Percentiles rank a stretch among this genome's conserved stretches.
Conservation (phyloP, 2,329 filamentous ascomycete genomes). For the Celoporthe dispersa region DNA sequence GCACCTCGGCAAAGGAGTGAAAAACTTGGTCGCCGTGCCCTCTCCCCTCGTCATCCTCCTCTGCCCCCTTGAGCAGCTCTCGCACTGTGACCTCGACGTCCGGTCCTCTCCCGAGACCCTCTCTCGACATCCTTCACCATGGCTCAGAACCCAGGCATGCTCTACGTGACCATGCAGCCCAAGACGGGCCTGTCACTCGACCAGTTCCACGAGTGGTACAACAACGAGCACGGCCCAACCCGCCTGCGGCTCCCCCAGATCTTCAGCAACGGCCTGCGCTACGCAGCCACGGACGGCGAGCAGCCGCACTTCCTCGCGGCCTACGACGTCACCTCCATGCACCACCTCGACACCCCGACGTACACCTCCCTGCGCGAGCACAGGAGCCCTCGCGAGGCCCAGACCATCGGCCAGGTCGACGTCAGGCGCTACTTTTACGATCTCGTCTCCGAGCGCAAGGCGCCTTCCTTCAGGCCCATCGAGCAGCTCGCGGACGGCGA, state of each 20-base stretch:
- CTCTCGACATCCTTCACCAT: slow-evolving; percentile 12
- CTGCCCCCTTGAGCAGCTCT: not conserved
- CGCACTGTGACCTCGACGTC: too few species aligned
- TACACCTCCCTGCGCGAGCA: slow-evolving; percentile 70
- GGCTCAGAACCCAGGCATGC: slow-evolving; percentile 62
- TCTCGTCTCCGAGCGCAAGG: slow-evolving; percentile 60
- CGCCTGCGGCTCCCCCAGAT: slow-evolving; percentile 77
- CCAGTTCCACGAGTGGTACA: slow-evolving; percentile 92
- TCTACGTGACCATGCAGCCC: slow-evolving; percentile 88
- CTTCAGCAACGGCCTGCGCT: slow-evolving; percentile 77
- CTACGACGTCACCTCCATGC: slow-evolving; percentile 81
- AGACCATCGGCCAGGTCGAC: slow-evolving; percentile 59
- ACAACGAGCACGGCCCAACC: slow-evolving; percentile 87
- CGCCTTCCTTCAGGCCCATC: slow-evolving; percentile 60
- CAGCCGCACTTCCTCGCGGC: slow-evolving; percentile 75
- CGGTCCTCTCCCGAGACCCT: too few species aligned
- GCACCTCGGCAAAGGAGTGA: not conserved
- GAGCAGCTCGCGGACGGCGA: slow-evolving; percentile 65
- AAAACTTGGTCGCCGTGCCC: not conserved
- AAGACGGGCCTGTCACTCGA: slow-evolving; percentile 64
- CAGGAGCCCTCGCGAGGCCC: slow-evolving; percentile 57
- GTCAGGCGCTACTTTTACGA: slow-evolving; percentile 76
- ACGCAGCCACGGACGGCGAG: slow-evolving; percentile 66
- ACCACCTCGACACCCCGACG: slow-evolving; percentile 68
- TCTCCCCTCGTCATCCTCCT: not conserved